Conservation (phyloP, 1,284 basidiomycete genomes). For the Puccinia triticina region DNA sequence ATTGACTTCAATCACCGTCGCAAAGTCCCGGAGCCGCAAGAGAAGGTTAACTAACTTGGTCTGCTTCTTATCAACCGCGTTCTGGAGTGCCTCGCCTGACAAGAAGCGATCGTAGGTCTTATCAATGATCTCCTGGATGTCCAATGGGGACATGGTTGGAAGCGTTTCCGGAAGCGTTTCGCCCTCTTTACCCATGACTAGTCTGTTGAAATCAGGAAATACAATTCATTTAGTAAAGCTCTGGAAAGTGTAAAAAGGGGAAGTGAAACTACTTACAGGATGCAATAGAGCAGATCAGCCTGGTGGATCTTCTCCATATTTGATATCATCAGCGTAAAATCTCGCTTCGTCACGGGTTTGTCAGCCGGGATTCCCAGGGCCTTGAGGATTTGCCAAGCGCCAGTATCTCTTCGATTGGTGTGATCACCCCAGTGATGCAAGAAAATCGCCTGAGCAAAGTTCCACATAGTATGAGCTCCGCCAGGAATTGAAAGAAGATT, state of each 20-base stretch:
- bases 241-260: no score
- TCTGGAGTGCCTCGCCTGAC: not conserved
- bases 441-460: conserved; percentile 1
- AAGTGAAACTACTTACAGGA: conserved; percentile 9
- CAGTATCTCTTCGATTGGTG: not conserved
- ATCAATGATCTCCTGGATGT: conserved; percentile 18
- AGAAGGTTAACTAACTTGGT: not conserved
- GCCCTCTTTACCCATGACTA: not conserved
- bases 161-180: not conserved
- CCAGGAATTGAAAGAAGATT: conserved; percentile 24
- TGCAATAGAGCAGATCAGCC: conserved; percentile 1
- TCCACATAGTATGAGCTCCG: conserved; percentile 37
- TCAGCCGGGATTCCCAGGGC: not conserved
- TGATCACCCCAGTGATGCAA: conserved; percentile 7
- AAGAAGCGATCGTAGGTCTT: not conserved
- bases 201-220: not conserved
- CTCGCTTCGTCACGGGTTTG: not conserved
- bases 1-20: conserved; percentile 22
- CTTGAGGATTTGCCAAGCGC: not conserved
- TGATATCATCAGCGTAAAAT: conserved; percentile 21
- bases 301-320: conserved; percentile 25
- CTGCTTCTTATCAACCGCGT: not conserved
- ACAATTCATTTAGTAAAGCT: not conserved
- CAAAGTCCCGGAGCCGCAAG: conserved; percentile 1
- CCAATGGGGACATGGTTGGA: not conserved